phyloP scores from a whole-genome alignment of 306 rosid species.

The Rubus idaeus region DNA sequence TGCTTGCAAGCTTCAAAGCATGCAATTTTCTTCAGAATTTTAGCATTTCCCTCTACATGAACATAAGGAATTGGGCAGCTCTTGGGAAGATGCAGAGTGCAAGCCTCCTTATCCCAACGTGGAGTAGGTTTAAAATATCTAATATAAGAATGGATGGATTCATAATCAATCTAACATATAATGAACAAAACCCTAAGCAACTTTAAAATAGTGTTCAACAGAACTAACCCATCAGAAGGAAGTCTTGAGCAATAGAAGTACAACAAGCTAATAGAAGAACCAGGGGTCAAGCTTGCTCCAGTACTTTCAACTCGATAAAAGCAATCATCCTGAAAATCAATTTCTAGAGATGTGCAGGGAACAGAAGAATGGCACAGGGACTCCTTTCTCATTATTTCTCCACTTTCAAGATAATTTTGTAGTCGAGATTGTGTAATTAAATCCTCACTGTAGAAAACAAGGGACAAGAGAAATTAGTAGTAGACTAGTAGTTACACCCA shows the following conservation, averaged over 20 bases:
- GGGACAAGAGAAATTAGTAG: constrained; percentile 2
- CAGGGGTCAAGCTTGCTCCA: constrained; percentile 58
- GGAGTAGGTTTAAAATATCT: constrained; percentile 87
- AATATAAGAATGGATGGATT: constrained; percentile 4
- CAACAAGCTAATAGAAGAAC: constrained; percentile 61
- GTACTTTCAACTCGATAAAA: constrained; percentile 69
- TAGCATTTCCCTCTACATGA: constrained; percentile 45
- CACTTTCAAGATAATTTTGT: constrained; percentile 56
- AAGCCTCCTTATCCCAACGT: constrained; percentile 54
- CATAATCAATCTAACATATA: constrained; percentile 7
- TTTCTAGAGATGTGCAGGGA: constrained; percentile 49
- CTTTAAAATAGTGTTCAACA: constrained; percentile 12
- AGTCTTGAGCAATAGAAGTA: constrained; percentile 80
- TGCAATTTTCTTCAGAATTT: constrained; percentile 54
- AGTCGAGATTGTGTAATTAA: constrained; percentile 49
- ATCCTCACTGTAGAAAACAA: constrained; percentile 59
- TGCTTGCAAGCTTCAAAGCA: constrained; percentile 91
- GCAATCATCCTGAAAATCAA: constrained; percentile 37
- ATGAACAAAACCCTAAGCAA: constrained; percentile 16
- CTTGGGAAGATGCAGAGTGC: constrained; percentile 68
- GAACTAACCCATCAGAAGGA: constrained; percentile 73
- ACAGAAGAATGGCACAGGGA: constrained; percentile 54
- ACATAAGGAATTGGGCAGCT: constrained; percentile 61
- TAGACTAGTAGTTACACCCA: constrained; percentile 22
- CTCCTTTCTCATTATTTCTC: constrained; percentile 71